phyloP scores from a whole-genome alignment of 768 basidiomycete species.

The Chalciporus piperatus region DNA sequence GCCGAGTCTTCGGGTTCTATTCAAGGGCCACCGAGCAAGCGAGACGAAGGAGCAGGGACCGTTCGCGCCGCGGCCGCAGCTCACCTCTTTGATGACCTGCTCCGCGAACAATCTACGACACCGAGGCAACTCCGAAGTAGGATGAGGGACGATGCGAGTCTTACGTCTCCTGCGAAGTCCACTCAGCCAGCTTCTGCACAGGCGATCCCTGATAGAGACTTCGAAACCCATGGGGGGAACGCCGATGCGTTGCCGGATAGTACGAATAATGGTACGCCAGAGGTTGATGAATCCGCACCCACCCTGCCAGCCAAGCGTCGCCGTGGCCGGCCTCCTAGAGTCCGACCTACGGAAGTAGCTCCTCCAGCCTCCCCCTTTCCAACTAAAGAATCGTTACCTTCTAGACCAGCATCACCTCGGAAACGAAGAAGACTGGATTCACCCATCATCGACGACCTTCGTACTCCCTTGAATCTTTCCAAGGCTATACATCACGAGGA shows the following conservation, averaged over 20 bases:
- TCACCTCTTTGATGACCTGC: slow-evolving; percentile 32
- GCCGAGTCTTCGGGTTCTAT: slow-evolving; percentile 16
- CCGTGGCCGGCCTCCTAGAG: slow-evolving; percentile 32
- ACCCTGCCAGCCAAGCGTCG: slow-evolving; percentile 29
- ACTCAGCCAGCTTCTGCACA: slow-evolving; percentile 20
- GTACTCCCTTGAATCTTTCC: slow-evolving; percentile 5
- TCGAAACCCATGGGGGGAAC: slow-evolving; percentile 6
- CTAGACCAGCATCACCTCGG: slow-evolving; percentile 29
- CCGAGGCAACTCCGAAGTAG: slow-evolving; percentile 20
- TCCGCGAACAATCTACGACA: slow-evolving; percentile 12
- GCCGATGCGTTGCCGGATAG: slow-evolving; percentile 8
- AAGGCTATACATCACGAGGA: slow-evolving; percentile 4
- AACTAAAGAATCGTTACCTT: slow-evolving; percentile 7
- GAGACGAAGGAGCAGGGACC: slow-evolving; percentile 9
- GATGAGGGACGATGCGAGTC: slow-evolving; percentile 11
- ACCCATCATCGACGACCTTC: slow-evolving; percentile 26
- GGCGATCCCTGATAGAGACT: slow-evolving; percentile 12
- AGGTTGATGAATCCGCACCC: slow-evolving; percentile 4
- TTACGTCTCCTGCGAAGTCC: slow-evolving; percentile 17
- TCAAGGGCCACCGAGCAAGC: slow-evolving; percentile 12
- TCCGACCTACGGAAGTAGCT: slow-evolving; percentile 12
- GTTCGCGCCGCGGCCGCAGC: slow-evolving; percentile 19
- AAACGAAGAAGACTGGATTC: slow-evolving; percentile 48
- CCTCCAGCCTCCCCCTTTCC: background rate
- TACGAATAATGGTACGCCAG: background rate